Percentiles rank a stretch among this genome's conserved stretches.
Evolutionary conservation across 768 basidiomycete species (phyloP).

Genomic region (Pholiota conissans): DNA sequence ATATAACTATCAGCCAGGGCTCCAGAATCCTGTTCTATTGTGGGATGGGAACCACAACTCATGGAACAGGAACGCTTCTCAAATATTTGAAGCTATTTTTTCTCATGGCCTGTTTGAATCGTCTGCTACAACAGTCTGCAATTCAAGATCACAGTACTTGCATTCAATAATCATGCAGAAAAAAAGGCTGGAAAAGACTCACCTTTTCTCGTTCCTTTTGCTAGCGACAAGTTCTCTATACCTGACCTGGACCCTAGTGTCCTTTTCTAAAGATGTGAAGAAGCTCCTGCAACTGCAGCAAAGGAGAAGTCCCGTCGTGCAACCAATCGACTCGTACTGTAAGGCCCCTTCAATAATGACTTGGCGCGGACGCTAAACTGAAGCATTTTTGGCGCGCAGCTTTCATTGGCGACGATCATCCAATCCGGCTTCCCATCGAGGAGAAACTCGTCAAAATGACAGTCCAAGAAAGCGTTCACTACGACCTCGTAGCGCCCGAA

Average conservation of each 20-base stretch:
- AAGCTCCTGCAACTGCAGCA: slow-evolving; percentile 19
- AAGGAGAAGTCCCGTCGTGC: slow-evolving; percentile 14
- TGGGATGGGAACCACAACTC: neutral
- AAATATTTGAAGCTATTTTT: neutral
- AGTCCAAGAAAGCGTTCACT: slow-evolving; percentile 30
- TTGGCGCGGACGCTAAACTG: neutral
- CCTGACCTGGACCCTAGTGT: slow-evolving; percentile 24
- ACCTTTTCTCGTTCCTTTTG: slow-evolving; percentile 21
- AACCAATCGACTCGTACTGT: slow-evolving; percentile 23
- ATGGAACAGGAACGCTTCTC: neutral
- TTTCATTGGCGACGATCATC: slow-evolving; percentile 27
- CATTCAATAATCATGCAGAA: slow-evolving; percentile 6
- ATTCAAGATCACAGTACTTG: neutral
- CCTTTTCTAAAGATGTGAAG: slow-evolving; percentile 19
- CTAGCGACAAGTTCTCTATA: slow-evolving; percentile 25
- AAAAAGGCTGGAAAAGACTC: slow-evolving; percentile 9
- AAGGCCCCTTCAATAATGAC: slow-evolving; percentile 1
- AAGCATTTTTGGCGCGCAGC: slow-evolving; percentile 14
- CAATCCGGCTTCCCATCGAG: slow-evolving; percentile 24
- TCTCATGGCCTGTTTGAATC: neutral
- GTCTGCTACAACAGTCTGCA: neutral
- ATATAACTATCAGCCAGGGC: neutral
- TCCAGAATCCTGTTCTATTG: neutral
- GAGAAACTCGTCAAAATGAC: slow-evolving; percentile 27
- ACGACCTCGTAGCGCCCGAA: slow-evolving; percentile 24